Percentiles rank a stretch among this genome's conserved stretches.
Conservation (phyloP, 2,329 filamentous ascomycete genomes). For the Pseudogymnoascus sp. region DNA sequence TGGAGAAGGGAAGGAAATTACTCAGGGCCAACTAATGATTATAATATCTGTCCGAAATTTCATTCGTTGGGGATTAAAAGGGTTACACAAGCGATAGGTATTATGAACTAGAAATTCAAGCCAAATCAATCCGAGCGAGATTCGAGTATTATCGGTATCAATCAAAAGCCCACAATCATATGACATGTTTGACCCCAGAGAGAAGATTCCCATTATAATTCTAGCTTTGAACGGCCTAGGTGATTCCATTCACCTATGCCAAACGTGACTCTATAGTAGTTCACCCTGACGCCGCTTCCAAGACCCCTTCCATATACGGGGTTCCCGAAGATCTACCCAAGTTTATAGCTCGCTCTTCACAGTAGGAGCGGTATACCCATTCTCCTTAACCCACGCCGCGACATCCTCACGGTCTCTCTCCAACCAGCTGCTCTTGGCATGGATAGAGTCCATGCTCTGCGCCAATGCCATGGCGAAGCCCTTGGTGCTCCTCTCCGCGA, state of each 20-base stretch:
- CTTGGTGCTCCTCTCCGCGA: conserved; percentile 71
- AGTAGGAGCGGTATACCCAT: conserved; percentile 41
- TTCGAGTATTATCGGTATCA: not conserved
- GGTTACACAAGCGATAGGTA: not conserved
- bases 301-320: not conserved
- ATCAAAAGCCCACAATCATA: not conserved
- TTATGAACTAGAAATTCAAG: too few species aligned
- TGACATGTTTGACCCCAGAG: not conserved
- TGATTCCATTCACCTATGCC: not conserved
- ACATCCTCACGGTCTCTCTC: conserved; percentile 70
- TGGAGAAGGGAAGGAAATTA: not conserved
- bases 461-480: conserved; percentile 80
- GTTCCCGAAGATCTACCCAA: not conserved
- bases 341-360: conserved; percentile 27
- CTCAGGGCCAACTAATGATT: not conserved
- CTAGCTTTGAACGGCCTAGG: not conserved
- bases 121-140: too few species aligned
- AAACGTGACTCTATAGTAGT: conserved; percentile 1
- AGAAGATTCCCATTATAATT: conserved; percentile 8
- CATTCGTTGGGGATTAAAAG: not conserved
- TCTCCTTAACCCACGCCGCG: conserved; percentile 58
- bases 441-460: conserved; percentile 79
- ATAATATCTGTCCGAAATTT: not conserved
- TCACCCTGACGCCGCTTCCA: conserved; percentile 2
- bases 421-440: conserved; percentile 76